These are phyloP conservation scores for Acanthamoeba royreba DNA, from an alignment of 208 protist genomes.

Conservation along the genomic window DNA sequence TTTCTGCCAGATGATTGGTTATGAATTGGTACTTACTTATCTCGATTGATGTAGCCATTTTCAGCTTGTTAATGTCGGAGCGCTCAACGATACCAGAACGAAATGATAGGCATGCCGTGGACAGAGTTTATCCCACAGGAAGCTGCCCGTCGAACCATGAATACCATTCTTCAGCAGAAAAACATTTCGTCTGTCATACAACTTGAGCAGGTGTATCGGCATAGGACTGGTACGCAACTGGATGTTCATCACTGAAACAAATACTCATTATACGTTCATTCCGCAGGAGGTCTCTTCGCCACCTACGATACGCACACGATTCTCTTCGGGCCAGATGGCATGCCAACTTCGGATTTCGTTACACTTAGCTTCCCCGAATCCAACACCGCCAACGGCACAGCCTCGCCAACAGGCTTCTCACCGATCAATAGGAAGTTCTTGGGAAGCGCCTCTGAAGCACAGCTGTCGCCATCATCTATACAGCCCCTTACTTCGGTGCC, in stretches of 20 bases:
- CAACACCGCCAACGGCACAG: not conserved
- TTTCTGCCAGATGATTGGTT: constrained; percentile 50
- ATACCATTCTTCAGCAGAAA: constrained; percentile 10
- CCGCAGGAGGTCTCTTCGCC: constrained; percentile 40
- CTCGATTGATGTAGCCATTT: no score
- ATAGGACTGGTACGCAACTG: constrained; percentile 3
- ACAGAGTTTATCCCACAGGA: constrained; percentile 43
- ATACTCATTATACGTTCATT: no score
- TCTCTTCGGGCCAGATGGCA: constrained; percentile 5
- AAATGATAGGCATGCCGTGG: constrained; percentile 45
- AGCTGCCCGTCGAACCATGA: constrained; percentile 21
- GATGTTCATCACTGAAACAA: no score
- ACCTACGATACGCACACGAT: constrained; percentile 39
- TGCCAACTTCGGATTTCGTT: constrained; percentile 17
- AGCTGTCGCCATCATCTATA: not conserved
- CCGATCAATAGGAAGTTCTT: not conserved
- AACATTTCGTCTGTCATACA: not conserved
- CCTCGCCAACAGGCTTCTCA: not conserved
- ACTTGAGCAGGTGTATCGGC: constrained; percentile 35
- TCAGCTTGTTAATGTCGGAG: no score
- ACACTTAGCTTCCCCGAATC: not conserved
- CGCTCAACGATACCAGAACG: not conserved
- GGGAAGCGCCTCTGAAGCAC: not conserved
- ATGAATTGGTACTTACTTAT: constrained; percentile 4
- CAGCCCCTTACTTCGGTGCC: not conserved